Conservation (phyloP, 345 rosid species). For the Brassica napus region Da-Ae NC_063449.1:29091001-29091500, state of each 20-base stretch:
- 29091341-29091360: conserved; percentile 63
- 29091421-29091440: conserved; percentile 3
- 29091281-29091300: conserved; percentile 6
- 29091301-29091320: conserved; percentile 89
- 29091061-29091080: conserved; percentile 7
- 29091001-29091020: conserved; percentile 73
- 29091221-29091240: conserved; percentile 48
- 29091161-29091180: conserved; percentile 9
- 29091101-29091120: background rate
- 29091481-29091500: conserved; percentile 45
- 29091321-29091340: conserved; percentile 87
- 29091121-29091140: background rate
- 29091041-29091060: conserved; percentile 17
- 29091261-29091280: background rate
- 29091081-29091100: conserved; percentile 16
- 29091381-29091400: conserved; percentile 71
- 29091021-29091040: conserved; percentile 98
- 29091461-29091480: conserved; percentile 74
- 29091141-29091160: background rate
- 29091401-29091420: background rate
- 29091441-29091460: conserved; percentile 49
- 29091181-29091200: conserved; percentile 69
- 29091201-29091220: conserved; percentile 86
- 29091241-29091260: background rate
- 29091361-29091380: conserved; percentile 72